A percentile compares a stretch with the other conserved stretches of the same genome.
phyloP scores from a whole-genome alignment of 1,284 basidiomycete species.

The Ustilago crameri region DNA sequence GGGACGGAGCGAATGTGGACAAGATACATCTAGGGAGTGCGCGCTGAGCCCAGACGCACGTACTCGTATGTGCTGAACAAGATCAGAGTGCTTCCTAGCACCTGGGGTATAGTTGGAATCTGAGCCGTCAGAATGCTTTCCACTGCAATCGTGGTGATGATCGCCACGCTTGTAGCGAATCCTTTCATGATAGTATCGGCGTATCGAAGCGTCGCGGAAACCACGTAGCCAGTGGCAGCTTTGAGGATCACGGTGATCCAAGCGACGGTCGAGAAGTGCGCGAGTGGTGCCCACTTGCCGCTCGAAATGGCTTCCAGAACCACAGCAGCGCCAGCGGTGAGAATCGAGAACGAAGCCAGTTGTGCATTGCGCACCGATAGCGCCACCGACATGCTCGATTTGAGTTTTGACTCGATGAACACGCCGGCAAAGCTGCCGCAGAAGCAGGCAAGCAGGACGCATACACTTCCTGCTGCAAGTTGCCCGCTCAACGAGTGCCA shows the following conservation, averaged over 20 bases:
- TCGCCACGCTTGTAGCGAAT: conserved; percentile 41
- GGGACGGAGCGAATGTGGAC: no score
- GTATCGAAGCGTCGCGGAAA: conserved; percentile 36
- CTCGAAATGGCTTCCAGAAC: conserved; percentile 13
- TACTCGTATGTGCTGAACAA: conserved; percentile 38
- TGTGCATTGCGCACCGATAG: conserved; percentile 43
- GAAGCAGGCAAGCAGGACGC: conserved; percentile 34
- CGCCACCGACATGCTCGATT: conserved; percentile 37
- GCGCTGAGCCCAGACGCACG: conserved; percentile 7
- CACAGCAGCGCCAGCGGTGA: conserved; percentile 24
- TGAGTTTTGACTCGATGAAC: conserved; percentile 39
- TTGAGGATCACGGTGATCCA: conserved; percentile 36
- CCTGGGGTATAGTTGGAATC: conserved; percentile 14
- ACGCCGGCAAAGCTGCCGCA: conserved; percentile 44
- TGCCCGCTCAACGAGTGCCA: conserved; percentile 8
- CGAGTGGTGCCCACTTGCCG: conserved; percentile 15
- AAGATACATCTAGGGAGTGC: no score
- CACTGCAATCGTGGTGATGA: conserved; percentile 34
- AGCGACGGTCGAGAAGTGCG: conserved; percentile 25
- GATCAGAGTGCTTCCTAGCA: conserved; percentile 27
- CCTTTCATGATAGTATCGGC: conserved; percentile 48
- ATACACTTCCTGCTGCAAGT: conserved; percentile 5
- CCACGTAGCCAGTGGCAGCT: conserved; percentile 30
- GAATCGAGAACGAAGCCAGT: conserved; percentile 26
- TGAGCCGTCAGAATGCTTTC: conserved; percentile 22